A percentile compares a stretch with the other conserved stretches of the same genome.
Conservation (phyloP, 345 rosid genomes). For the Eucalyptus urophylla region DNA sequence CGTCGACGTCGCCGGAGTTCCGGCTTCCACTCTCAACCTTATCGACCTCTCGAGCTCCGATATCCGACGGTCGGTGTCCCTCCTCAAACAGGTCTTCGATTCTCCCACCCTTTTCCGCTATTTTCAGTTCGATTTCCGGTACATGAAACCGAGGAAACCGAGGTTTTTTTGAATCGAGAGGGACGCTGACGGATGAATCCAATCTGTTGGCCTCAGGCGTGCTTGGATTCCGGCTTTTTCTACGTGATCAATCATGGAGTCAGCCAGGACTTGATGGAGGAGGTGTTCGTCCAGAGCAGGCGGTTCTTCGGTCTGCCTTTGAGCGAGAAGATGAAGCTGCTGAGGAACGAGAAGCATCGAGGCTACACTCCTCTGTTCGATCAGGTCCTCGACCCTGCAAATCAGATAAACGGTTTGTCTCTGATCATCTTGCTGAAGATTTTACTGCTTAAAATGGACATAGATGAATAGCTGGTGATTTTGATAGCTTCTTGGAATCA, state of each 20-base stretch:
- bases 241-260: constrained; percentile 75
- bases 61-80: too few species aligned
- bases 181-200: neutral
- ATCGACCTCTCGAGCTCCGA: too few species aligned
- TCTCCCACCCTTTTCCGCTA: too few species aligned
- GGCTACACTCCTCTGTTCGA: constrained; percentile 72
- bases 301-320: constrained; percentile 44
- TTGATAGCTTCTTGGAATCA: too few species aligned
- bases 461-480: too few species aligned
- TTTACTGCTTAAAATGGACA: too few species aligned
- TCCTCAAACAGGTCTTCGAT: too few species aligned
- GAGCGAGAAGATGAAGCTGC: constrained; percentile 46
- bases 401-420: too few species aligned
- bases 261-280: constrained; percentile 43
- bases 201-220: constrained; percentile 22
- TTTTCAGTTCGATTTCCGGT: too few species aligned
- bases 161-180: neutral
- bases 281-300: constrained; percentile 54
- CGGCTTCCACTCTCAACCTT: too few species aligned
- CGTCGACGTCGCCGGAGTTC: too few species aligned
- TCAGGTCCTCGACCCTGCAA: constrained; percentile 51
- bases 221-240: constrained; percentile 71
- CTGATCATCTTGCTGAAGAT: too few species aligned
- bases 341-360: constrained; percentile 54
- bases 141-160: neutral